Base-by-base conservation (phyloP, 345 rosid species). In the Populus pruinosa region DNA sequence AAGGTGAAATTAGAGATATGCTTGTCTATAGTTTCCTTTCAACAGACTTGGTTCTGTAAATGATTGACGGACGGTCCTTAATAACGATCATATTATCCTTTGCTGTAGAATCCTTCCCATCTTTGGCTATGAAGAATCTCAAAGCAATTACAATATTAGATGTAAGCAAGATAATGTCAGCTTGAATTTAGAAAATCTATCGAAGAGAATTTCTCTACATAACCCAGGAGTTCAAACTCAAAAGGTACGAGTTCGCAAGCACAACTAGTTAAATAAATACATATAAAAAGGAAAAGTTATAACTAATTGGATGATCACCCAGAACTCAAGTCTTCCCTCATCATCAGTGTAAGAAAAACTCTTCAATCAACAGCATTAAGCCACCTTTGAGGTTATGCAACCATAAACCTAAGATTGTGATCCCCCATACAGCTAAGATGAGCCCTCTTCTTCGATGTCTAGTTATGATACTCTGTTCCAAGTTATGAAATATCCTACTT, bases 1-100 rank as follows among this genome's bases (percentile, higher is more conserved):
- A 87, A 62, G 90, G 90, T 49, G 85, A 78, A 70, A 72, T 89
- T 21, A 88, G 87, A 81, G 92, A 89, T 27, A 80, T 89, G 86
- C 66, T 79, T 71, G 29, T 86, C 1, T 88, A 81, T 44, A 80
- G 87, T 64, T 81, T 87, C 69, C 64, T 88, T 39, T 86, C 84
- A 0, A 87, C 88, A 0, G 85, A 87, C 20, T 33, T 23, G 50
- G 35, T 55, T 44, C 8, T 78, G 81, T 78, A 71, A 67, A 55
- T 12, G 2, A n/a, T 27, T 0, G 36, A 33, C 36, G 5, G 36
- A 33, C 0, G 36, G 36, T 33, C 36, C 36, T 33, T 33, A 33
- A 33, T 33, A 33, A 0, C 36, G 36, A 33, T 33, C 36, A 33
- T 33, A 33, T 33, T 33, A 33, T 33, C 36, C 5, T 33, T 33